Evolutionary conservation across 75 land plant genomes (phyloP), one percentile per base, ranked within the genome.

Genomic region (Selaginella tamariscina): DNA sequence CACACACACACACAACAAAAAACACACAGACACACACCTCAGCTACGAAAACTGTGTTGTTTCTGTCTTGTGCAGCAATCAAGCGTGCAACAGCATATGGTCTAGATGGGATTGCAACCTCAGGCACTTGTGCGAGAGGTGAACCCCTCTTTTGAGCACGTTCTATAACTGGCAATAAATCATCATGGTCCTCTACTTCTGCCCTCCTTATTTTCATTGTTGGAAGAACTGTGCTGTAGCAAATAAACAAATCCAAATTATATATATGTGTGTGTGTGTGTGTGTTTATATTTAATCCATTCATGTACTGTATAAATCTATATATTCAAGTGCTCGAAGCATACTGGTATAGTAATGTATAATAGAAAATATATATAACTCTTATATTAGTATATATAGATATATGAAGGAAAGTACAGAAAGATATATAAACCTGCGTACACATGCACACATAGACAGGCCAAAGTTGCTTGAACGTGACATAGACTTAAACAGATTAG

Each of bases 61-160:
- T 20, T 24, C 5, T n/a, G 30, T 66, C 67, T 65, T 73, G 74
- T 2, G 74, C 74, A 49, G 56, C 56, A 73, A 73, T 73, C 15
- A 73, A 60, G 0, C 74, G 55, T 29, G 74, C 74, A 44, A 73
- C 56, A 18, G 74, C 56, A 66, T 44, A 66, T 1, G 74, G 74
- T 1, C 66, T 2, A 21, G 33, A 24, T 15, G 74, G 74, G 30
- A 15, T 1, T 66, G 74, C 71, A 23, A 68, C 55, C 28, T 33
- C 30, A 1, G 74, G 74, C 1, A 73, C 2, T 1, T 73, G 32
- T 24, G 74, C 32, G 1, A 73, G 56, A 24, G 70, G 74, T 8
- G 55, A 44, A n/a, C 74, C 71, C 54, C 70, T 66, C 56, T 66
- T 66, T 30, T 66, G 69, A 30, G 71, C 74, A 27, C 70, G 33